Base-by-base conservation (phyloP, 1,139 yeast genomes). In the Blastobotrys petasosporus region DNA sequence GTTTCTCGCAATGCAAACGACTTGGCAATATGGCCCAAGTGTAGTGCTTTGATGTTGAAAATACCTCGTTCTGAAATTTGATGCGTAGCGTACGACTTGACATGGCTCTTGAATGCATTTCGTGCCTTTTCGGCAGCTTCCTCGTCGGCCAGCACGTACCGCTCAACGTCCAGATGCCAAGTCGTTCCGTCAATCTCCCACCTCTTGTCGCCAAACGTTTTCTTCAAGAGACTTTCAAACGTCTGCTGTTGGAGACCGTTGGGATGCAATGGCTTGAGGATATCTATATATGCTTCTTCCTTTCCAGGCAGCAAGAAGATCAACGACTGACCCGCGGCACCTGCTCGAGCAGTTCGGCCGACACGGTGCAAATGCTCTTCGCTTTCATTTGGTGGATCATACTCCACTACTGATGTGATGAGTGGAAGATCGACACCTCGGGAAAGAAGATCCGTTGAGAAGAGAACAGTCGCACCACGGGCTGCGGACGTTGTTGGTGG, bases 111-210 rank as follows among this genome's bases (percentile, higher is more conserved):
- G 61, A 86, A 92, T 1, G 86, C 97, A 57, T 80, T 78, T 12
- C 76, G 75, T 0, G 95, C 95, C n/a, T 74, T 73, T 0, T 94
- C 88, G 46, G 80, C 82, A 10, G 76, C 76, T 0, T 69, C 65
- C 1, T 75, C 67, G 55, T 85, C 85, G 55, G 80, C 94, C 41
- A 92, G 67, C 30, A 90, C 70, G 84, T 95, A 84, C 61, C 97
- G 73, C 68, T 92, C 99, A 12, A 87, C 77, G 47, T 84, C 81
- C 55, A 92, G 71, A 64, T 92, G 99, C 94, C 95, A 90, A 1
- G 96, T 87, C 0, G 99, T 92, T 2, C 97, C 98, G 60, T 85
- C 90, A 29, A 82, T 79, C 63, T 90, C 97, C 97, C 97, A 94
- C 32, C 49, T 73, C 15, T 75, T 79, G 20, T 75, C 79, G 7